These are phyloP conservation scores for Annulohypoxylon bovei DNA, from an alignment of 495 filamentous ascomycete species.

Conservation along the genomic window DNA sequence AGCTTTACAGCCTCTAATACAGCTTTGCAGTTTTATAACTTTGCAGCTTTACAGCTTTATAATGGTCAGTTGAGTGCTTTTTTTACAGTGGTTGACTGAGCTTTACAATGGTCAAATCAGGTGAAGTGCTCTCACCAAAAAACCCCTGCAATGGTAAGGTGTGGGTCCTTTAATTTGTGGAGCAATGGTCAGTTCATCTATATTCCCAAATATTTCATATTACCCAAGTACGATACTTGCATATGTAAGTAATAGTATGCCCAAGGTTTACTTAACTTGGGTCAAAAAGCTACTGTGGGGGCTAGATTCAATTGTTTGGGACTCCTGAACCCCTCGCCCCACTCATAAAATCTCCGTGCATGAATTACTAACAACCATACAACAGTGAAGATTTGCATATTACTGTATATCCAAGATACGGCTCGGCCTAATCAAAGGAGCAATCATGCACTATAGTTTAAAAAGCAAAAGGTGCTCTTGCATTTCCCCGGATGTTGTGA, in stretches of 20 bases:
- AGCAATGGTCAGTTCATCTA: too few relatives aligned
- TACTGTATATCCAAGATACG: not conserved
- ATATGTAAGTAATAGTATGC: conserved; percentile 1
- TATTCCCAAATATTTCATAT: too few relatives aligned
- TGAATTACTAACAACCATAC: conserved; percentile 3
- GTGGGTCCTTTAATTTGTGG: too few relatives aligned
- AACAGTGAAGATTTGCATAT: not conserved
- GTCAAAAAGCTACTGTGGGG: conserved; percentile 26
- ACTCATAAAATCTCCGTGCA: conserved; percentile 38
- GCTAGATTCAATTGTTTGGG: not conserved
- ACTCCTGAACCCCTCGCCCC: conserved; percentile 37
- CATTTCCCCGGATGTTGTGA: not conserved
- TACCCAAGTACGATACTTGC: not conserved
- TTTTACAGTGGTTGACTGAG: too few relatives aligned
- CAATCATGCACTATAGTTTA: not conserved
- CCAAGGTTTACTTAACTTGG: not conserved
- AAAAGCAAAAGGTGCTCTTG: not conserved
- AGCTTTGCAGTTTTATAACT: too few relatives aligned
- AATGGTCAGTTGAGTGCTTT: too few relatives aligned
- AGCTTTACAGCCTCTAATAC: too few relatives aligned
- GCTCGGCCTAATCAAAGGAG: not conserved
- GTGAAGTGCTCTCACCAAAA: too few relatives aligned
- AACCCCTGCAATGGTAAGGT: too few relatives aligned
- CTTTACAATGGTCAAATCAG: too few relatives aligned
- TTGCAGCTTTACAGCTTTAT: too few relatives aligned